Base-by-base conservation (phyloP, 2,329 filamentous ascomycete species). In the Didymella pinodella region DNA sequence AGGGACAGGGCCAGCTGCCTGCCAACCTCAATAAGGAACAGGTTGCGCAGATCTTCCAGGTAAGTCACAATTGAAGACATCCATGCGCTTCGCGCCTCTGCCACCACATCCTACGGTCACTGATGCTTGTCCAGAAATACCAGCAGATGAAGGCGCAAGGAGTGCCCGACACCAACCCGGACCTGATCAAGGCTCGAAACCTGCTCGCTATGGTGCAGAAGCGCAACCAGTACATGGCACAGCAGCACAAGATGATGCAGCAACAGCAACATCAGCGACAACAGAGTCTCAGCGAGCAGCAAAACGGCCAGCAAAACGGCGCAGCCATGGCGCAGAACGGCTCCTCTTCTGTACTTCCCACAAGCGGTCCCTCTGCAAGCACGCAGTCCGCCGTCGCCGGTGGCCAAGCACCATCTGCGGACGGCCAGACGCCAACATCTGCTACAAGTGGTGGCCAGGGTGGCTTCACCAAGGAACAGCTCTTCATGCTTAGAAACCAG, bases 61-160 rank as follows among this genome's bases (percentile, higher is more conserved):
- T 91, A 28, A 28, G 41, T 83, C 73, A 83, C 78, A 28, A 50
- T 22, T 8, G 16, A 41, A 40, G 22, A 6, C 36, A 22, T 49
- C 16, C 53, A 61, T 61, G 47, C 54, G 43, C 60, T 50, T 57
- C 29, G 29, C 28, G 41, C 40, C 8, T 20, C 22, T n/a, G 47
- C 26, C 32, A 41, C 29, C 52, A 31, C 47, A 48, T 5, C 28
- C 2, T 22, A 11, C 48, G 48, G 10, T 45, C 2, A 62, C 80
- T 85, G 72, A 83, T 77, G 59, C 46, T 48, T 54, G 36, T 46
- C 48, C 71, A 97, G 93, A 93, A 92, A 85, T 95, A 91, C 66
- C 90, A 91, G 73, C 87, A 91, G 76, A 93, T 98, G 90, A 95
- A 94, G 79, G 86, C 91, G 55, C 85, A 89, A 70, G 93, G 93